phyloP scores from a whole-genome alignment of 441 rosid species.

The Populus tomentosa region DNA sequence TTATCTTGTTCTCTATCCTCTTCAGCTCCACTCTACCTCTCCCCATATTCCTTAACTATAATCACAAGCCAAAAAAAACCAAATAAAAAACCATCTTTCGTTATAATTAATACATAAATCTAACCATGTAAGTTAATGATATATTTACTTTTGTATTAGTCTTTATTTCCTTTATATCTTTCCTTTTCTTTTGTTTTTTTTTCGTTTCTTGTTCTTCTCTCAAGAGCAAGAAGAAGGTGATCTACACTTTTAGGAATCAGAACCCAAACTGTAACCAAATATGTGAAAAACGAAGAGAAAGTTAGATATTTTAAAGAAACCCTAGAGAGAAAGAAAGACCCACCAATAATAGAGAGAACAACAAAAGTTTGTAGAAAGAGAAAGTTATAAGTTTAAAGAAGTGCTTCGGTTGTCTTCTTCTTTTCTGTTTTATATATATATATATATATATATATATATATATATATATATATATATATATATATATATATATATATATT shows the following conservation, averaged over 20 bases:
- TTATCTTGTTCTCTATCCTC: constrained; percentile 95
- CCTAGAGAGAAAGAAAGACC: constrained; percentile 31
- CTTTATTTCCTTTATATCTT: background rate
- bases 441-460: too few species aligned
- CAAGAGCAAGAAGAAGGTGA: constrained; percentile 27
- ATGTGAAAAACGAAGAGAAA: constrained; percentile 28
- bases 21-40: constrained; percentile 91
- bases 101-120: background rate
- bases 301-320: constrained; percentile 29
- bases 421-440: background rate
- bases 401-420: constrained; percentile 11
- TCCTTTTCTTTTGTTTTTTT: constrained; percentile 4
- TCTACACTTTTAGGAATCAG: constrained; percentile 23
- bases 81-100: background rate
- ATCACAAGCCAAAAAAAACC: background rate
- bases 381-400: background rate
- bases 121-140: background rate
- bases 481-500: too few species aligned
- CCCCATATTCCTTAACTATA: constrained; percentile 39
- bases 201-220: constrained; percentile 11
- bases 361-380: background rate
- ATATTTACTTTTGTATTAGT: background rate
- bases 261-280: constrained; percentile 29
- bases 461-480: too few species aligned
- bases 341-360: background rate